Conservation (phyloP, 2,329 filamentous ascomycete species). For the Fusarium pseudoanthophilum region DNA sequence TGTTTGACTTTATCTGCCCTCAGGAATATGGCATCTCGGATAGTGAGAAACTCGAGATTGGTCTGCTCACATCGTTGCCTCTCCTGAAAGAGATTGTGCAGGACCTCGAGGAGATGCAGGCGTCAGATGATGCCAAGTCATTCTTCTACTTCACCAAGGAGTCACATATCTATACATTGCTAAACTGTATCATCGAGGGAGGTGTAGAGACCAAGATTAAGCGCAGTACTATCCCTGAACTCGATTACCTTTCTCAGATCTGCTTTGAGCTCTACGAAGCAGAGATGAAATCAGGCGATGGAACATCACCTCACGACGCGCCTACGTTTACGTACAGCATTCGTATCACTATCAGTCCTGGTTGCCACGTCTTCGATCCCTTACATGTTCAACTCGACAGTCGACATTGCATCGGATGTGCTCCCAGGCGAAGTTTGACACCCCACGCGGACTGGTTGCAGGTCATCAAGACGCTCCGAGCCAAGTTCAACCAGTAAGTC, state of each 20-base stretch:
- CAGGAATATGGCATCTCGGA: slow-evolving; percentile 98
- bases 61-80: slow-evolving; percentile 90
- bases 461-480: slow-evolving; percentile 93
- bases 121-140: slow-evolving; percentile 90
- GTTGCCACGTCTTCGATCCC: slow-evolving; percentile 95
- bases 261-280: slow-evolving; percentile 98
- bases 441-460: slow-evolving; percentile 95
- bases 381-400: slow-evolving; percentile 96
- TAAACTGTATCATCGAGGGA: slow-evolving; percentile 97
- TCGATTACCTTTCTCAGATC: slow-evolving; percentile 97
- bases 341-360: slow-evolving; percentile 93
- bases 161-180: slow-evolving; percentile 96
- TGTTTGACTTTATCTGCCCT: slow-evolving; percentile 98
- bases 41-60: slow-evolving; percentile 98
- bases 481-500: slow-evolving; percentile 91
- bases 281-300: slow-evolving; percentile 71
- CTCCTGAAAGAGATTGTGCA: slow-evolving; percentile 96
- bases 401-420: slow-evolving; percentile 94
- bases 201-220: slow-evolving; percentile 97
- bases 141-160: slow-evolving; percentile 99
- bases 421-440: slow-evolving; percentile 88
- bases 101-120: slow-evolving; percentile 96
- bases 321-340: slow-evolving; percentile 93
- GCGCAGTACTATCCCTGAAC: slow-evolving; percentile 92
- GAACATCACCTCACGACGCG: slow-evolving; percentile 57